A percentile compares a stretch with the other conserved stretches of the same genome.
These are phyloP conservation scores for Talaromyces albobiverticillius DNA, from an alignment of 2,329 filamentous ascomycete species.

Conservation along the genomic window DNA sequence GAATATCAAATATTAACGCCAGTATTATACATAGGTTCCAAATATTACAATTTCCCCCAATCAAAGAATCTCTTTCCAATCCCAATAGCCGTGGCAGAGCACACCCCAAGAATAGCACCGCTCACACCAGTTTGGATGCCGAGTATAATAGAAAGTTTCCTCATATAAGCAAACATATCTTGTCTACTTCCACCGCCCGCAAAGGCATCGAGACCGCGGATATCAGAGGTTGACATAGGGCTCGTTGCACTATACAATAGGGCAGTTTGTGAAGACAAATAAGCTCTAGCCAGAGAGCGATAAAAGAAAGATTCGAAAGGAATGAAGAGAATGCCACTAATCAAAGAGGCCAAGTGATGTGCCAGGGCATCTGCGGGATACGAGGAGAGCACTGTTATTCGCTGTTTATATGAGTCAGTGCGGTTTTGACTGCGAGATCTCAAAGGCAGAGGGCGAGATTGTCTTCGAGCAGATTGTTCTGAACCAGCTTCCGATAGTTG, in stretches of 20 bases:
- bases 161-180: constrained; percentile 33
- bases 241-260: constrained; percentile 13
- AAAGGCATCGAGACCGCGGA: constrained; percentile 32
- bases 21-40: no score
- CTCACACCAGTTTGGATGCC: constrained; percentile 37
- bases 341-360: constrained; percentile 37
- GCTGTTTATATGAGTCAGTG: constrained; percentile 21
- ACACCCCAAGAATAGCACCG: constrained; percentile 35
- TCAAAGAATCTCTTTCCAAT: constrained; percentile 39
- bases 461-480: neutral
- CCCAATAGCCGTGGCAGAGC: constrained; percentile 36
- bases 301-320: constrained; percentile 41
- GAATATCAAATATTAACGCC: no score
- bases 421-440: neutral
- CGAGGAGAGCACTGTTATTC: constrained; percentile 42
- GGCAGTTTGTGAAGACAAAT: constrained; percentile 29
- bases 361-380: constrained; percentile 42
- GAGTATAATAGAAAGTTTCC: constrained; percentile 34
- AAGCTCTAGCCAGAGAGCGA: constrained; percentile 37
- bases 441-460: neutral
- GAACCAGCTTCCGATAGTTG: constrained; percentile 4
- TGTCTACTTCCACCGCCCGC: constrained; percentile 30
- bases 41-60: constrained; percentile 30
- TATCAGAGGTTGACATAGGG: constrained; percentile 23
- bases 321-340: constrained; percentile 37